Evolutionary conservation across 2,329 filamentous ascomycete genomes (phyloP).

Genomic region (Arthrocladium fulminans): DNA sequence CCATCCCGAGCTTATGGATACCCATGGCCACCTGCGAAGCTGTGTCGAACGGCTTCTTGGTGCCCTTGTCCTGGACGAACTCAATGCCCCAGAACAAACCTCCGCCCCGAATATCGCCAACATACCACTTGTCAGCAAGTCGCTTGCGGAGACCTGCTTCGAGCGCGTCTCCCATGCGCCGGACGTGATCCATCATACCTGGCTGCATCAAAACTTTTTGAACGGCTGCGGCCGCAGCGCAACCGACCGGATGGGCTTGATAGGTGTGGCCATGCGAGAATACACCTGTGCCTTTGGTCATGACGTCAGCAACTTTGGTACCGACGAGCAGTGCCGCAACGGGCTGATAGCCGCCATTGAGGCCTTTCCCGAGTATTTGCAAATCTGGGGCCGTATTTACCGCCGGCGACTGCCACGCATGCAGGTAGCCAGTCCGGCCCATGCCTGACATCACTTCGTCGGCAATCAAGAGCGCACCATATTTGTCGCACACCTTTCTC

Average conservation of each 20-base stretch:
- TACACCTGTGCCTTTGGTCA: constrained; percentile 43
- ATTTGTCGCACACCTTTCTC: constrained; percentile 45
- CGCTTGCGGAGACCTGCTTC: constrained; percentile 35
- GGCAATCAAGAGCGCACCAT: constrained; percentile 66
- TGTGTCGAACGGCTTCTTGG: constrained; percentile 46
- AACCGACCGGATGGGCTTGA: constrained; percentile 48
- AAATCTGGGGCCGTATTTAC: constrained; percentile 49
- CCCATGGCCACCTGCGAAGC: constrained; percentile 34
- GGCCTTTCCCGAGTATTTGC: constrained; percentile 51
- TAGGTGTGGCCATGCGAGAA: constrained; percentile 54
- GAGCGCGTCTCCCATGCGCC: constrained; percentile 27
- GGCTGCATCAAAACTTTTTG: constrained; percentile 45
- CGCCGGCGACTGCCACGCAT: constrained; percentile 44
- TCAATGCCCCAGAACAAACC: constrained; percentile 55
- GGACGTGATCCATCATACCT: constrained; percentile 38
- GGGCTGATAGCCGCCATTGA: constrained; percentile 49
- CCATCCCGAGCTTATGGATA: constrained; percentile 39
- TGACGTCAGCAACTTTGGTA: constrained; percentile 38
- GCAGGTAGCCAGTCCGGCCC: constrained; percentile 49
- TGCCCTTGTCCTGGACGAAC: constrained; percentile 48
- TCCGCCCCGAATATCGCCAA: constrained; percentile 51
- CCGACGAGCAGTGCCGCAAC: constrained; percentile 48
- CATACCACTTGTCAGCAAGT: constrained; percentile 39
- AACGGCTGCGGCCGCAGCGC: constrained; percentile 44
- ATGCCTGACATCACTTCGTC: constrained; percentile 55